A percentile compares a stretch with the other conserved stretches of the same genome.
These are phyloP conservation scores for Tubosaeta brunneosetosa DNA, from an alignment of 768 basidiomycete species.

Conservation along the genomic window DNA sequence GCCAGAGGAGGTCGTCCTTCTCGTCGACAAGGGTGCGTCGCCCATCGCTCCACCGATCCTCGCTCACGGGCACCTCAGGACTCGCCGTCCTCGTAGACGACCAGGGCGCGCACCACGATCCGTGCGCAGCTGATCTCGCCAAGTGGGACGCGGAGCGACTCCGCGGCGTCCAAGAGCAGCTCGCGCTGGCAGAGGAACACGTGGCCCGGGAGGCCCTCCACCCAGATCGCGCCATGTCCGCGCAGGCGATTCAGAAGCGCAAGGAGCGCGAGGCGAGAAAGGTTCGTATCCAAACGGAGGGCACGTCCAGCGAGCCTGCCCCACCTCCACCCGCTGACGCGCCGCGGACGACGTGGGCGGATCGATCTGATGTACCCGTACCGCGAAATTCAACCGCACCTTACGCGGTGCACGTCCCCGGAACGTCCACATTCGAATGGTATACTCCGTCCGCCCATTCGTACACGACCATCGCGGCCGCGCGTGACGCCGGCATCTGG, in stretches of 20 bases:
- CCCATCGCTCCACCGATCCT: not conserved
- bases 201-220: slow-evolving; percentile 41
- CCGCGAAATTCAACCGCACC: slow-evolving; percentile 13
- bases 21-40: slow-evolving; percentile 69
- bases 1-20: slow-evolving; percentile 88
- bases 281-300: slow-evolving; percentile 12
- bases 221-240: slow-evolving; percentile 43
- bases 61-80: slow-evolving; percentile 38
- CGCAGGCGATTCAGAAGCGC: slow-evolving; percentile 67
- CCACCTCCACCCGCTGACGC: too few relatives aligned
- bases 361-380: not conserved
- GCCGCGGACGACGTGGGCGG: too few relatives aligned
- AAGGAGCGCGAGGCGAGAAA: slow-evolving; percentile 57
- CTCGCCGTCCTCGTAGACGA: slow-evolving; percentile 78
- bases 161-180: slow-evolving; percentile 44
- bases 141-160: slow-evolving; percentile 51
- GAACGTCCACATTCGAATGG: slow-evolving; percentile 59
- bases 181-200: slow-evolving; percentile 46
- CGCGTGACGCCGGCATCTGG: slow-evolving; percentile 71
- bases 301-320: not conserved
- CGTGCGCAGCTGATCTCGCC: slow-evolving; percentile 43
- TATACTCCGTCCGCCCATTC: slow-evolving; percentile 44
- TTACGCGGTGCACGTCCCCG: slow-evolving; percentile 64
- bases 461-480: slow-evolving; percentile 55
- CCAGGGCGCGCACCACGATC: slow-evolving; percentile 48